phyloP scores from a whole-genome alignment of 371 early-diverging fungal genomes.

The Syncephalis plumigaleata region DNA sequence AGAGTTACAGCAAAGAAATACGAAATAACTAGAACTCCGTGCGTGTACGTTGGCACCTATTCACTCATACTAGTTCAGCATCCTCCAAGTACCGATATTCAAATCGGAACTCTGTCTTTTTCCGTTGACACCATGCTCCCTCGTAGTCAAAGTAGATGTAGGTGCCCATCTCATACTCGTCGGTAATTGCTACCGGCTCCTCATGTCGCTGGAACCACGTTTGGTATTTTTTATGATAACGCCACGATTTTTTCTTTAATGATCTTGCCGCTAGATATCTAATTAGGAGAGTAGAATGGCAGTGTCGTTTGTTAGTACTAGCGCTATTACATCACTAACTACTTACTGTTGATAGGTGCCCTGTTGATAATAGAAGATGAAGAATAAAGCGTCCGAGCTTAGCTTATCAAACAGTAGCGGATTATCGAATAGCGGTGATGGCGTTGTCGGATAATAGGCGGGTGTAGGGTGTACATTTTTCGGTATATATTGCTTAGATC shows the following conservation, averaged over 20 bases:
- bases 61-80: constrained; percentile 33
- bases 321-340: too few relatives aligned
- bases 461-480: constrained; percentile 65
- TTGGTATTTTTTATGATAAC: constrained; percentile 96
- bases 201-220: constrained; percentile 99
- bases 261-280: constrained; percentile 90
- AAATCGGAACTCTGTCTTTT: constrained; percentile 90
- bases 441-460: constrained; percentile 75
- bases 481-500: constrained; percentile 53
- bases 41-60: too few relatives aligned
- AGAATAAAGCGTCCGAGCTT: constrained; percentile 95
- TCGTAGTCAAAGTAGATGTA: constrained; percentile 99
- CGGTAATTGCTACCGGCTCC: constrained; percentile 92
- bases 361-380: constrained; percentile 95
- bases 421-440: constrained; percentile 64
- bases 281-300: not conserved
- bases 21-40: too few relatives aligned
- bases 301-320: not conserved
- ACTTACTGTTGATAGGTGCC: constrained; percentile 92
- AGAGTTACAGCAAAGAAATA: too few relatives aligned
- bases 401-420: constrained; percentile 78
- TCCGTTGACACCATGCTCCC: constrained; percentile 94
- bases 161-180: constrained; percentile 96
- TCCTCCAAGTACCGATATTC: constrained; percentile 82
- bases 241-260: constrained; percentile 94